Evolutionary conservation across 164 flowering plant species (phyloP), one percentile per base, ranked within the genome.

Genomic region (Hamamelis virginiana): DNA sequence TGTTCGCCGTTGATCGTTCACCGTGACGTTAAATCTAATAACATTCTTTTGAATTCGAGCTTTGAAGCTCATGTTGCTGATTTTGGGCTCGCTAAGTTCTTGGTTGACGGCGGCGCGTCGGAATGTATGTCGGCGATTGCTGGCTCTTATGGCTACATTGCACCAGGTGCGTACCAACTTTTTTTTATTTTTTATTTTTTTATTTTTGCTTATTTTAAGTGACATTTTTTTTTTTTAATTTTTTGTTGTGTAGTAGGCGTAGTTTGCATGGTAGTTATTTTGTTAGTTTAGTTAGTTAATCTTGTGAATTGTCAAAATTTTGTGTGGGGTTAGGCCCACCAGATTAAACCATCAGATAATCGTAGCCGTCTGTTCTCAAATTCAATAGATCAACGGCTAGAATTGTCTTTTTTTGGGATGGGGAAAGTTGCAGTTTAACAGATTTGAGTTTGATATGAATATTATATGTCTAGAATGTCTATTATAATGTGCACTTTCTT

Each of bases 131-230:
- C 98, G 4, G 93, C 91, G 1, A 79, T 94, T 68, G 98, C 97
- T 0, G 98, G 98, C 1, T 94, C 98, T 5, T 94, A 94, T 67
- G 98, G 98, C 73, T 94, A 94, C 84, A 94, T 94, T 52, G 98
- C 98, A 5, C 95, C 95, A 23, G 94, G 94, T 89, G 77, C 43
- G 79, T 77, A 47, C 33, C 50, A 69, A 27, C 21, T 14, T n/a
- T 56, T 1, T 22, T 60, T 14, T 43, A 38, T 65, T 23, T 28
- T 19, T n/a, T 19, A 14, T 52, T 16, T 61, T 9, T 59, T 59
- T 19, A 8, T 3, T 21, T 3, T 21, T 5, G 26, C 22, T 1
- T 21, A 38, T 60, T 38, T 10, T n/a, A n/a, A n/a, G 16, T 19
- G 4, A 4, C 3, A 60, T 60, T 33, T 22, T 18, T 10, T 51